Evolutionary conservation across 345 rosid species (phyloP).

Genomic region (Limnanthes douglasii): DNA sequence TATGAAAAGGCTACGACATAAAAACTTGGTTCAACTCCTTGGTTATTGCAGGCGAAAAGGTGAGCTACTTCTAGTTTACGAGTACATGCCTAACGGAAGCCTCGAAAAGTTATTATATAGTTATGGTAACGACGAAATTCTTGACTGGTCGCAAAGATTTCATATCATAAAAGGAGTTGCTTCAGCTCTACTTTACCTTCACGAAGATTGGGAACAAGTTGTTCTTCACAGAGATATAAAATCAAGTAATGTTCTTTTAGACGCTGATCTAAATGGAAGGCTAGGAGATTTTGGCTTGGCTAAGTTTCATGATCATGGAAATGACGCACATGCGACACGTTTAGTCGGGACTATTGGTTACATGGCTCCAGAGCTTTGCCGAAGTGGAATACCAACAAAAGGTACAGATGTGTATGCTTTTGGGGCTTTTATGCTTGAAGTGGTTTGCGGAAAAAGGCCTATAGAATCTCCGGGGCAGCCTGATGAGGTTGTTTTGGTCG

Average conservation of each 20-base stretch:
- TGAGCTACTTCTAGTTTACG: slow-evolving; percentile 39
- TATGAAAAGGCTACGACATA: slow-evolving; percentile 34
- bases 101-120: slow-evolving; percentile 28
- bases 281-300: slow-evolving; percentile 28
- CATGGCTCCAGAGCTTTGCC: slow-evolving; percentile 16
- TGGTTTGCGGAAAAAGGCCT: slow-evolving; percentile 23
- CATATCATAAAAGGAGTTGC: slow-evolving; percentile 21
- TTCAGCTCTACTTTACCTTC: slow-evolving; percentile 19
- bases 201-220: slow-evolving; percentile 23
- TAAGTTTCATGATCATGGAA: slow-evolving; percentile 13
- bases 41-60: slow-evolving; percentile 44
- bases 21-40: slow-evolving; percentile 33
- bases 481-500: slow-evolving; percentile 11
- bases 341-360: slow-evolving; percentile 21
- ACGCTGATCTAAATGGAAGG: slow-evolving; percentile 13
- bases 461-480: slow-evolving; percentile 1
- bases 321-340: slow-evolving; percentile 13
- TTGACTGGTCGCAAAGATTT: slow-evolving; percentile 19
- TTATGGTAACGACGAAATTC: slow-evolving; percentile 4
- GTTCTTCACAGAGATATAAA: slow-evolving; percentile 24
- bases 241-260: slow-evolving; percentile 18
- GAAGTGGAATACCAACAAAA: slow-evolving; percentile 15
- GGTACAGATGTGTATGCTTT: slow-evolving; percentile 16
- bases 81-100: slow-evolving; percentile 47
- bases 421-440: slow-evolving; percentile 19